phyloP scores from a whole-genome alignment of 176 grass and related monocot species.

The Leersia perrieri region DNA sequence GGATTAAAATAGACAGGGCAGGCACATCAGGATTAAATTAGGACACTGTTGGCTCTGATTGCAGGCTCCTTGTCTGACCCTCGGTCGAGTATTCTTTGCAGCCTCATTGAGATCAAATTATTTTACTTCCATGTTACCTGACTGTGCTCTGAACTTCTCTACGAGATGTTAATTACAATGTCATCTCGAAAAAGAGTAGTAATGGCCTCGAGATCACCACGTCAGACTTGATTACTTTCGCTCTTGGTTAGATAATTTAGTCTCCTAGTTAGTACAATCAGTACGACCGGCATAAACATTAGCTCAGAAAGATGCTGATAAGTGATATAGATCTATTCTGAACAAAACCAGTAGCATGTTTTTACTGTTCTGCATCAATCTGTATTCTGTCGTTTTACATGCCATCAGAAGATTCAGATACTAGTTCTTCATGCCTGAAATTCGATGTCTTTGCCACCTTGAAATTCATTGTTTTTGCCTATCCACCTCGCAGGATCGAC shows the following conservation, averaged over 20 bases:
- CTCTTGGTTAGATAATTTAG: neutral
- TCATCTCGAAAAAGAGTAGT: neutral
- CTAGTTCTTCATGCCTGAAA: neutral
- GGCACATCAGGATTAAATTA: constrained; percentile 33
- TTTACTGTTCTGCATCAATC: neutral
- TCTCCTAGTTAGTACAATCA: neutral
- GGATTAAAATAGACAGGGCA: neutral
- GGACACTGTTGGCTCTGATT: constrained; percentile 20
- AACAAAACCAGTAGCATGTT: neutral
- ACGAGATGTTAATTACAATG: constrained; percentile 26
- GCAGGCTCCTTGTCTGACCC: constrained; percentile 24
- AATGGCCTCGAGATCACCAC: constrained; percentile 12
- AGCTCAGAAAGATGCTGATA: neutral
- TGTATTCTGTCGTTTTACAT: neutral
- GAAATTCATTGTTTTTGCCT: neutral
- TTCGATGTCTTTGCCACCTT: neutral
- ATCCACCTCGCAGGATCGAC: constrained; percentile 53
- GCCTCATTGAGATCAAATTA: neutral
- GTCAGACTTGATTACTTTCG: neutral
- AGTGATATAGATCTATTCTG: neutral
- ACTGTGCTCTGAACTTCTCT: constrained; percentile 21
- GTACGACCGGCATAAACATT: neutral
- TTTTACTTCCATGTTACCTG: constrained; percentile 9
- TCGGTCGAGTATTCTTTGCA: neutral
- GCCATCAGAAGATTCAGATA: constrained; percentile 12